These are phyloP conservation scores for Alternaria viburni DNA, from an alignment of 2,329 filamentous ascomycete species.

Conservation along the genomic window DNA sequence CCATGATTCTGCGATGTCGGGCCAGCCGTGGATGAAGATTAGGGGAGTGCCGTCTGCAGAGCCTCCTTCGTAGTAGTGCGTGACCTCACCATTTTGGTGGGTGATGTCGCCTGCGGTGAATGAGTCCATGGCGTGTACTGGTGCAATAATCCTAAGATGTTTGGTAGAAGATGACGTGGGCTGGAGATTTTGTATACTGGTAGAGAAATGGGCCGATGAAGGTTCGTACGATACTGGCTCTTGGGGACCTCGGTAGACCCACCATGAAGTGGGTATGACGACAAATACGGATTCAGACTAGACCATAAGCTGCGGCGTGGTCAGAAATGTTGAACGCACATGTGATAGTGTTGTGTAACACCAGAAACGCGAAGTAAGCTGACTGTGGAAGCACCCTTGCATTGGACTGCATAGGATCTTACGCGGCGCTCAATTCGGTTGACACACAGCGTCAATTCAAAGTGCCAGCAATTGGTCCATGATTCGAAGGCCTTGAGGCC, in stretches of 20 bases:
- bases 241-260: not conserved
- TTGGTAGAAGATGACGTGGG: not conserved
- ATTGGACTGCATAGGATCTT: not conserved
- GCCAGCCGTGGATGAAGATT: conserved; percentile 44
- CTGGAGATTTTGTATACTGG: not conserved
- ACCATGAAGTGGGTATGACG: not conserved
- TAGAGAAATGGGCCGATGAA: not conserved
- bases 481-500: not conserved
- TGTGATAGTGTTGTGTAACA: not conserved
- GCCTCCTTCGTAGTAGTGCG: conserved; percentile 34
- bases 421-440: not conserved
- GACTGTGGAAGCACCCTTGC: not conserved
- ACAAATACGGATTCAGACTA: not conserved
- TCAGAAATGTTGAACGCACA: not conserved
- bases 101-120: conserved; percentile 25
- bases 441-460: not conserved
- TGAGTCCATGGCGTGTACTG: conserved; percentile 13
- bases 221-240: not conserved
- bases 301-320: not conserved
- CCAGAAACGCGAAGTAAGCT: not conserved
- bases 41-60: conserved; percentile 26
- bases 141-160: not conserved
- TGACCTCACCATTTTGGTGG: conserved; percentile 27
- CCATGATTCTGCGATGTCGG: conserved; percentile 46
- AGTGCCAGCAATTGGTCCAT: not conserved